phyloP scores from a whole-genome alignment of 768 basidiomycete genomes.

The Steccherinum ochraceum region DNA sequence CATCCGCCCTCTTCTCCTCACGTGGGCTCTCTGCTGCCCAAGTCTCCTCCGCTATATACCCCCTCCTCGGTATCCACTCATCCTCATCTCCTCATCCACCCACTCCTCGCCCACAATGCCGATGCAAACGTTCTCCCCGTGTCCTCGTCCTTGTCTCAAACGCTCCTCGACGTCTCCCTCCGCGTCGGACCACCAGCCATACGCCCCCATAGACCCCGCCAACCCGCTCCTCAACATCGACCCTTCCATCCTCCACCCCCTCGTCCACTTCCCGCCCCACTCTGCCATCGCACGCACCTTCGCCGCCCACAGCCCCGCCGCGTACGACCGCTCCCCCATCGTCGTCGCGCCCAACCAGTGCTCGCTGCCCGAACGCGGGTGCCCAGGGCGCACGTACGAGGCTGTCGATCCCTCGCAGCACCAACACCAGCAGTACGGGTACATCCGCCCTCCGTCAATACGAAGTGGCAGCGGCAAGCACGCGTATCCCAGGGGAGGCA shows the following conservation, averaged over 20 bases:
- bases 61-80: too few species aligned
- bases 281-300: slow-evolving; percentile 31
- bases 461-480: slow-evolving; percentile 30
- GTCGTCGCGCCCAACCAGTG: slow-evolving; percentile 66
- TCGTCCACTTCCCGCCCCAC: slow-evolving; percentile 45
- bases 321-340: slow-evolving; percentile 79
- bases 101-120: slow-evolving; percentile 12
- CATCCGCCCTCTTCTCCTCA: too few species aligned
- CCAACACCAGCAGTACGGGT: not conserved
- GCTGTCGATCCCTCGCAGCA: slow-evolving; percentile 29
- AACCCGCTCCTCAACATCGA: slow-evolving; percentile 41
- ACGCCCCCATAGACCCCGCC: slow-evolving; percentile 19
- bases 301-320: slow-evolving; percentile 34
- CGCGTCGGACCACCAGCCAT: slow-evolving; percentile 3
- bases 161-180: slow-evolving; percentile 26
- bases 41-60: not conserved
- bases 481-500: slow-evolving; percentile 40
- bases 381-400: slow-evolving; percentile 64
- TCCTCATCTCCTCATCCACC: not conserved
- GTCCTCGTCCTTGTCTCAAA: slow-evolving; percentile 57
- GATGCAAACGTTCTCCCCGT: slow-evolving; percentile 17
- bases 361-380: slow-evolving; percentile 73
- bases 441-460: slow-evolving; percentile 1
- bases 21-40: too few species aligned
- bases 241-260: slow-evolving; percentile 39